phyloP scores from a whole-genome alignment of 177 flowering plant genomes.

The Vitis hybrid region DNA sequence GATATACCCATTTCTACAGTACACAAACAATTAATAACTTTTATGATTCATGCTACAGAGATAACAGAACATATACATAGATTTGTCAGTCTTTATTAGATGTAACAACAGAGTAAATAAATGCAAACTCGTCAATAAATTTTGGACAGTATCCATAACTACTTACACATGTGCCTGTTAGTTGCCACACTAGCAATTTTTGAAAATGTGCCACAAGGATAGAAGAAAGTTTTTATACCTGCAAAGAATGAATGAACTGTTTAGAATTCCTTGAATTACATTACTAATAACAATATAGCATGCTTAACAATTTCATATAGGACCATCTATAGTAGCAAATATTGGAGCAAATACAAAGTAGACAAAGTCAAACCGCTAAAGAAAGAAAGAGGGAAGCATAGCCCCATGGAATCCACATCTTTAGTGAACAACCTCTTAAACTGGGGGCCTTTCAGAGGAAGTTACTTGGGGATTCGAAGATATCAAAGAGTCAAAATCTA shows the following conservation, averaged over 20 bases:
- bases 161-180: constrained; percentile 75
- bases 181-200: constrained; percentile 79
- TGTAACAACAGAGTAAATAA: background rate
- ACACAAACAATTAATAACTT: too few species aligned
- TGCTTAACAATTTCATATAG: background rate
- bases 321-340: background rate
- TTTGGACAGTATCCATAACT: background rate
- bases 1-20: too few species aligned
- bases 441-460: too few species aligned
- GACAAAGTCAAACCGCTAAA: background rate
- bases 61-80: too few species aligned
- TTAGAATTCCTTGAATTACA: background rate
- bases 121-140: background rate
- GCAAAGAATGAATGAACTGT: constrained; percentile 20
- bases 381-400: too few species aligned
- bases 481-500: too few species aligned
- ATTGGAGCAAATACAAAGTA: background rate
- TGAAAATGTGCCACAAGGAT: constrained; percentile 92
- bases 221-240: constrained; percentile 82
- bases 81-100: background rate
- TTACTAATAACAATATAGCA: background rate
- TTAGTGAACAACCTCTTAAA: too few species aligned
- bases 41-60: too few species aligned
- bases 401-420: too few species aligned
- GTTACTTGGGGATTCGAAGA: too few species aligned